Conservation (phyloP, 2,329 filamentous ascomycete genomes). For the Claviceps sp. region DNA sequence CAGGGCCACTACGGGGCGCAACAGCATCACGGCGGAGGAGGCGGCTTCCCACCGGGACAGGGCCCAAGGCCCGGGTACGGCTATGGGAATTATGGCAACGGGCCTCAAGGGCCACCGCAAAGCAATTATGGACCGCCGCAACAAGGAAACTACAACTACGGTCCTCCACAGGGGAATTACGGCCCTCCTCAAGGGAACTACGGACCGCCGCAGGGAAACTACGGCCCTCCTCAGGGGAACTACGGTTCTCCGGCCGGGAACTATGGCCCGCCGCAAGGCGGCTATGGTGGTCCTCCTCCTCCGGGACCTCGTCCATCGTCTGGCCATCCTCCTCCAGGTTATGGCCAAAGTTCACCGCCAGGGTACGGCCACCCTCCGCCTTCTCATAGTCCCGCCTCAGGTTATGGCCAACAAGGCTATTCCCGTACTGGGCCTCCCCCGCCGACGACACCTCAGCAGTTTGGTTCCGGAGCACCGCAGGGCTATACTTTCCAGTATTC, state of each 20-base stretch:
- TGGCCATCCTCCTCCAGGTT: constrained; percentile 8
- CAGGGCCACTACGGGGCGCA: constrained; percentile 25
- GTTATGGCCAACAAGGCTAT: constrained; percentile 34
- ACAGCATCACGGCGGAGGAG: constrained; percentile 17
- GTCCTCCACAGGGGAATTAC: constrained; percentile 8
- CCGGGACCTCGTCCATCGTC: constrained; percentile 12
- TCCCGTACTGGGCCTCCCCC: constrained; percentile 27
- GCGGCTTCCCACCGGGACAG: constrained; percentile 11
- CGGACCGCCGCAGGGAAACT: too few relatives aligned
- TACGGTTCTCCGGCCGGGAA: constrained; percentile 12
- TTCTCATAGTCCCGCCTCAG: constrained; percentile 26
- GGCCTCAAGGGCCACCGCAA: constrained; percentile 10
- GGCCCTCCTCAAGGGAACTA: too few relatives aligned
- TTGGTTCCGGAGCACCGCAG: constrained; percentile 54
- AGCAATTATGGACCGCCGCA: constrained; percentile 9
- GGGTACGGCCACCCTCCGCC: constrained; percentile 16
- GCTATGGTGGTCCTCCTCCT: constrained; percentile 10
- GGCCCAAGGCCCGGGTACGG: constrained; percentile 17
- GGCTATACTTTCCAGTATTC: constrained; percentile 66
- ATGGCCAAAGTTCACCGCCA: constrained; percentile 8
- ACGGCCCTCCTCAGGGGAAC: constrained; percentile 8
- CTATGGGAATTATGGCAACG: constrained; percentile 16
- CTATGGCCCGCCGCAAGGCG: constrained; percentile 11
- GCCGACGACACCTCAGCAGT: constrained; percentile 38
- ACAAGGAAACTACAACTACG: constrained; percentile 1